phyloP scores from a whole-genome alignment of 2,329 filamentous ascomycete species.

The Hypoxylon sp. region DNA sequence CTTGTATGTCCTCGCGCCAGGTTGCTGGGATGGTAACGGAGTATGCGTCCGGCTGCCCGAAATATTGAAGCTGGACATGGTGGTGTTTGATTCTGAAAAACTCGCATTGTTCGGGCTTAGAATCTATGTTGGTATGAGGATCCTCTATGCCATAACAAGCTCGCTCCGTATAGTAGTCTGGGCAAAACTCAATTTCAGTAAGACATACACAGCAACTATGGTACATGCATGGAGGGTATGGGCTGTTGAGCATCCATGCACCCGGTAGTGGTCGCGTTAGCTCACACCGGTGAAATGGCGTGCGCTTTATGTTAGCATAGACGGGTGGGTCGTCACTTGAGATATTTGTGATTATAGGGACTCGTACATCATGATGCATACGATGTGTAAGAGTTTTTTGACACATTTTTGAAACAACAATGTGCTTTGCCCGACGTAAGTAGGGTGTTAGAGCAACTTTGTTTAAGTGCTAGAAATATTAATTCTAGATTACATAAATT shows the following conservation, averaged over 20 bases:
- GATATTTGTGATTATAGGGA: conserved; percentile 44
- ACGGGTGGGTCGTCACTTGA: neutral
- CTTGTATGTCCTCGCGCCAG: conserved; percentile 36
- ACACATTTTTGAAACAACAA: conserved; percentile 45
- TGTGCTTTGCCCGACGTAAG: too few species aligned
- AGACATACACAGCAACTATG: conserved; percentile 48
- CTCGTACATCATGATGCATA: conserved; percentile 52
- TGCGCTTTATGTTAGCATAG: conserved; percentile 45
- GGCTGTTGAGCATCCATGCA: conserved; percentile 8
- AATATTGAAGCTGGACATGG: conserved; percentile 42
- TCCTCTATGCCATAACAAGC: neutral
- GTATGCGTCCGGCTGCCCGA: conserved; percentile 32
- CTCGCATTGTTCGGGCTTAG: conserved; percentile 45
- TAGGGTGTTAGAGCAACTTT: too few species aligned
- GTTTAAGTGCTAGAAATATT: too few species aligned
- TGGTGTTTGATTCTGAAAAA: conserved; percentile 44
- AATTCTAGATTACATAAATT: too few species aligned
- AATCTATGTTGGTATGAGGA: neutral
- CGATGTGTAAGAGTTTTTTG: conserved; percentile 40
- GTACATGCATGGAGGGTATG: conserved; percentile 36
- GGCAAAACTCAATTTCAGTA: conserved; percentile 33
- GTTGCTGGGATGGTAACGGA: conserved; percentile 19
- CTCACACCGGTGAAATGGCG: conserved; percentile 48
- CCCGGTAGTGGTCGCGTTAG: conserved; percentile 13
- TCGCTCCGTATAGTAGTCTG: neutral